These are phyloP conservation scores for Citrullus mucosospermus DNA, from an alignment of 306 rosid species.

Conservation along the genomic window DNA sequence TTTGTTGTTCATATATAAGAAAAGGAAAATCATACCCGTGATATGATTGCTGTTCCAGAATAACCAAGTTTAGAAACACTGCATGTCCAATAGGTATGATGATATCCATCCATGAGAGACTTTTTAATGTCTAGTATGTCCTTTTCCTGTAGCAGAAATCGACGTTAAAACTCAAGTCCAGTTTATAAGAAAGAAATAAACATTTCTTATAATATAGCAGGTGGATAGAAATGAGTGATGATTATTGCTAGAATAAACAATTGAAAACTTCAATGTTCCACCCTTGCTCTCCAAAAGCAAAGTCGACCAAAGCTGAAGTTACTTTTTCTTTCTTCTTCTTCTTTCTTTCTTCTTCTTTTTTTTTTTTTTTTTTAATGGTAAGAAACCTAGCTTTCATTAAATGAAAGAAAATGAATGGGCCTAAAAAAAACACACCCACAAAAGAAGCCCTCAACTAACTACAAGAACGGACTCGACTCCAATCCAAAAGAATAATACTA, in stretches of 20 bases:
- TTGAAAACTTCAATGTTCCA: background rate
- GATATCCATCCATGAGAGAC: constrained; percentile 59
- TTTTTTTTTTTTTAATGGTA: too few relatives aligned
- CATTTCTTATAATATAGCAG: background rate
- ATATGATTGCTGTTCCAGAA: constrained; percentile 87
- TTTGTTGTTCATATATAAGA: background rate
- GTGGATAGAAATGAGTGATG: background rate
- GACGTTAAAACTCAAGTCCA: background rate
- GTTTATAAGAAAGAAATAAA: background rate
- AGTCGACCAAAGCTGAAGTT: background rate
- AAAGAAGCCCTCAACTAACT: too few relatives aligned
- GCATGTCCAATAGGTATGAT: constrained; percentile 83
- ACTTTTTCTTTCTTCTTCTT: background rate
- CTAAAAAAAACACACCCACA: too few relatives aligned
- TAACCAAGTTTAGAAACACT: constrained; percentile 88
- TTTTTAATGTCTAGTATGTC: constrained; percentile 44
- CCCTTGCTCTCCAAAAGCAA: background rate
- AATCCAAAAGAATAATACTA: too few relatives aligned
- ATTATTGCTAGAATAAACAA: background rate
- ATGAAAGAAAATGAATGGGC: too few relatives aligned
- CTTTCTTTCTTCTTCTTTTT: too few relatives aligned
- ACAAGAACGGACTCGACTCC: too few relatives aligned
- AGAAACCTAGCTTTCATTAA: too few relatives aligned
- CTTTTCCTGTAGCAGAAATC: constrained; percentile 56
- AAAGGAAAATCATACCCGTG: constrained; percentile 46